Evolutionary conservation across 495 filamentous ascomycete genomes (phyloP), one percentile per base, ranked within the genome.

Genomic region (Bryoglossum gracile): DNA sequence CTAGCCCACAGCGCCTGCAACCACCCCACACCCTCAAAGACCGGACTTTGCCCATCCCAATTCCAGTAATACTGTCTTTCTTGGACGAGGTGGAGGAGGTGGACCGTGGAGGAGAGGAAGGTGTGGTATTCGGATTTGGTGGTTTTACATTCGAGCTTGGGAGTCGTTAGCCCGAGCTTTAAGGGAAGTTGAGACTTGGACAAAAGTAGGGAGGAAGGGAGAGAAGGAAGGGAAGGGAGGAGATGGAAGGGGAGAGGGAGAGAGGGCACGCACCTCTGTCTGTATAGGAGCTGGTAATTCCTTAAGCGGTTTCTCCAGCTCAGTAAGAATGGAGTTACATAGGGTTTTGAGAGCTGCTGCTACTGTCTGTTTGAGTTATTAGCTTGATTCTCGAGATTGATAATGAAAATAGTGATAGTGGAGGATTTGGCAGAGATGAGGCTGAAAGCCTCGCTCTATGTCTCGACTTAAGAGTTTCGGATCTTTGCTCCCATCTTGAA

Each of bases 1-100:
- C 57, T 60, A 24, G 57, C 57, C 57, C 57, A 60, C n/a, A 60
- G 38, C 3, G 47, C 43, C 44, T 60, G 57, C 50, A 60, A 19
- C 54, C 53, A 60, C 13, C 13, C 40, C 16, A 60, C 14, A 3
- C 30, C 44, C 22, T 57, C 50, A 37, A 51, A 49, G 3, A 60
- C 54, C 2, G 37, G 30, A 38, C 50, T 54, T 8, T 48, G 8
- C 5, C 5, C 19, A 0, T 36, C 35, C 54, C 54, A 60, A 3
- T 40, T 34, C 43, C 43, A 57, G 5, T 11, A 11, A 50, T 49
- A 47, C 44, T 60, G 54, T 4, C 41, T 25, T 21, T 57, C 50
- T 17, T 54, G 46, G 6, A 60, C 44, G 17, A 36, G 28, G 45
- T 51, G 41, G 17, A 60, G 32, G n/a, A 57, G 52, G 14, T 39